Percentiles rank a stretch among this genome's conserved stretches.
Evolutionary conservation across 2,329 filamentous ascomycete species (phyloP).

Genomic region (Fusarium phyllophilum): DNA sequence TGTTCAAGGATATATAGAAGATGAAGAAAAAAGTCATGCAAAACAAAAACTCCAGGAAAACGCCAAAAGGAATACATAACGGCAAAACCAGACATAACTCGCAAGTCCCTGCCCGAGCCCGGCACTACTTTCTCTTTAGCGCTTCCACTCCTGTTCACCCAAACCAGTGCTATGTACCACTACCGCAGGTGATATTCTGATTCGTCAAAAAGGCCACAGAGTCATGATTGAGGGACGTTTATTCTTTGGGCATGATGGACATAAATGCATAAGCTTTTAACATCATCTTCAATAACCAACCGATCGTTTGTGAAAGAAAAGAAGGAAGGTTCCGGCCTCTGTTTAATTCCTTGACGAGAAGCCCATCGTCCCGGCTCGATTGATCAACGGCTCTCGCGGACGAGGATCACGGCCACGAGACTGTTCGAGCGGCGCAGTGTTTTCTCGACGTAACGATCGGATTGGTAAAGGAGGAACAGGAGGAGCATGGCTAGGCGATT

Average conservation of each 20-base stretch:
- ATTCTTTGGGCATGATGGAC: slow-evolving; percentile 19
- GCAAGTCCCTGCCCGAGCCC: not conserved
- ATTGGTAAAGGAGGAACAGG: slow-evolving; percentile 44
- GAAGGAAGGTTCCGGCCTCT: not conserved
- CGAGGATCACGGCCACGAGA: slow-evolving; percentile 42
- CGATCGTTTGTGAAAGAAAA: not conserved
- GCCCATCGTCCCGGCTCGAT: slow-evolving; percentile 43
- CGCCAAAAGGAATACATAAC: slow-evolving; percentile 9
- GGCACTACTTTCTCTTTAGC: not conserved
- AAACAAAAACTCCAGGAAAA: not conserved
- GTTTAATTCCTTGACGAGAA: slow-evolving; percentile 26
- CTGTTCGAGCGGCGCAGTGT: slow-evolving; percentile 34
- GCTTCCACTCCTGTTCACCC: not conserved
- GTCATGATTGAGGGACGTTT: not conserved
- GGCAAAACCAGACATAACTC: not conserved
- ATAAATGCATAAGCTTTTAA: slow-evolving; percentile 38
- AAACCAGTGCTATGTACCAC: not conserved
- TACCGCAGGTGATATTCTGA: not conserved
- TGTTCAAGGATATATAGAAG: not conserved
- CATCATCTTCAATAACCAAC: not conserved
- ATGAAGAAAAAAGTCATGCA: not conserved
- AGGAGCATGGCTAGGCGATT: slow-evolving; percentile 29
- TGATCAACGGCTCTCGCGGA: slow-evolving; percentile 47
- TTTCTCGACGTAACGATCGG: slow-evolving; percentile 44
- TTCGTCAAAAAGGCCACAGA: not conserved